Percentiles rank a stretch among this genome's conserved stretches.
These are phyloP conservation scores for Agapanthus africanus DNA, from an alignment of 106 monocot species.

Conservation along the genomic window DNA sequence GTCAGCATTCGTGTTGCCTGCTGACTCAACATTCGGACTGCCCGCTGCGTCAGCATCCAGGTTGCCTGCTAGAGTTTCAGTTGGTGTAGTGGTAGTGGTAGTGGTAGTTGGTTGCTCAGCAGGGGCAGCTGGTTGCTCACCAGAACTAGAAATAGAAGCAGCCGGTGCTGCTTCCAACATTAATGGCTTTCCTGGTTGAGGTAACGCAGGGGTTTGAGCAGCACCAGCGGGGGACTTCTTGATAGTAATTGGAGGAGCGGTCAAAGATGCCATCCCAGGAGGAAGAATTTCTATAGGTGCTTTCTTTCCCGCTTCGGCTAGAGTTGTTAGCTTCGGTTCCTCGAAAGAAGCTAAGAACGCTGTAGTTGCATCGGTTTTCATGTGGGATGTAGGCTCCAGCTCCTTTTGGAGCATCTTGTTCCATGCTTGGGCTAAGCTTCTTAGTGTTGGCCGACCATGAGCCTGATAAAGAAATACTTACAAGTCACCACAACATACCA, in stretches of 20 bases:
- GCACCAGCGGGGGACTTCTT: conserved; percentile 29
- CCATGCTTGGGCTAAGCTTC: conserved; percentile 60
- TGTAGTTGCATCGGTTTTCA: conserved; percentile 11
- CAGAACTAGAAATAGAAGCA: not conserved
- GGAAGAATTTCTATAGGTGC: conserved; percentile 95
- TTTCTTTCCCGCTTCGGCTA: conserved; percentile 83
- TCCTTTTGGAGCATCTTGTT: conserved; percentile 31
- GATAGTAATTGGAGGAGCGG: conserved; percentile 43
- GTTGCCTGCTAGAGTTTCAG: not conserved
- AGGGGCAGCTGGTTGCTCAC: conserved; percentile 6
- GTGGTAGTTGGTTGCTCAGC: not conserved
- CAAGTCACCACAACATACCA: not conserved
- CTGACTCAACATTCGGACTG: not conserved
- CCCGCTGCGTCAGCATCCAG: not conserved
- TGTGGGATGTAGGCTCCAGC: conserved; percentile 7
- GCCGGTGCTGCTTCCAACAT: conserved; percentile 15
- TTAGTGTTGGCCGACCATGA: conserved; percentile 11
- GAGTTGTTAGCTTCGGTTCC: conserved; percentile 80
- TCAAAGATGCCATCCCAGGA: conserved; percentile 90
- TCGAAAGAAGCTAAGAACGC: conserved; percentile 30
- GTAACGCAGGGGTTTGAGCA: not conserved
- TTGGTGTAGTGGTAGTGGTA: not conserved
- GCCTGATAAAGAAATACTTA: conserved; percentile 7
- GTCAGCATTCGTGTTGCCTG: not conserved
- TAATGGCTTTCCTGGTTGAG: conserved; percentile 16